Conservation (phyloP, 768 basidiomycete species). For the Termitomyces sp. region DNA sequence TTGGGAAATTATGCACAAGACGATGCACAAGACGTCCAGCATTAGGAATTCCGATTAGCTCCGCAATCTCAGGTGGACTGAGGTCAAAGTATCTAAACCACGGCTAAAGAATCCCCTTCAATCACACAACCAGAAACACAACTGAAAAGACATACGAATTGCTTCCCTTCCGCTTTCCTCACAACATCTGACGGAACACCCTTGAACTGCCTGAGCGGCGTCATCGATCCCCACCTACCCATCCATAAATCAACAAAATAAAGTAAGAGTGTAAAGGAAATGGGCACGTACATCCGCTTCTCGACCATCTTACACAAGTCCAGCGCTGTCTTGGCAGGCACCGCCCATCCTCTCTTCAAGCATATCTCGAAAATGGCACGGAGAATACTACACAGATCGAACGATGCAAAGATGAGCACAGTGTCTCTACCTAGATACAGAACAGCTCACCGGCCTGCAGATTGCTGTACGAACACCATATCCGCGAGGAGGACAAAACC, state of each 20-base stretch:
- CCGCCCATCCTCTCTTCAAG: slow-evolving; percentile 96
- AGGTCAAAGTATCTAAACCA: slow-evolving; percentile 89
- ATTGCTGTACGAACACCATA: slow-evolving; percentile 97
- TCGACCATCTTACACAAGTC: slow-evolving; percentile 97
- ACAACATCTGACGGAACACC: slow-evolving; percentile 82
- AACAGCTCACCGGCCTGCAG: slow-evolving; percentile 72
- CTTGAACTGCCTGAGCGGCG: slow-evolving; percentile 93
- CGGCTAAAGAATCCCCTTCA: slow-evolving; percentile 11
- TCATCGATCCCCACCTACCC: slow-evolving; percentile 94
- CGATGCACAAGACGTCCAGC: slow-evolving; percentile 89
- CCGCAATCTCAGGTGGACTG: slow-evolving; percentile 87
- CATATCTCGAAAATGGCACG: slow-evolving; percentile 98
- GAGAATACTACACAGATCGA: slow-evolving; percentile 58
- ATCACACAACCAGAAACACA: not conserved
- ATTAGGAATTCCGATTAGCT: slow-evolving; percentile 90
- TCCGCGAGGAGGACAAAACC: slow-evolving; percentile 84
- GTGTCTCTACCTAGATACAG: not conserved
- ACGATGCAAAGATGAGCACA: not conserved
- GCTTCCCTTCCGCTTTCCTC: slow-evolving; percentile 91
- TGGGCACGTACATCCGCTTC: slow-evolving; percentile 58
- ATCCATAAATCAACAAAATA: not conserved
- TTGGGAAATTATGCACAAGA: slow-evolving; percentile 94
- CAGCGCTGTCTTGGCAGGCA: slow-evolving; percentile 85
- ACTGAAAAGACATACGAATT: slow-evolving; percentile 63
- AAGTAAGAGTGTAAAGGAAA: not conserved